phyloP scores from a whole-genome alignment of 108 stramenopile genomes.

The Nitzschia sp. region DNA sequence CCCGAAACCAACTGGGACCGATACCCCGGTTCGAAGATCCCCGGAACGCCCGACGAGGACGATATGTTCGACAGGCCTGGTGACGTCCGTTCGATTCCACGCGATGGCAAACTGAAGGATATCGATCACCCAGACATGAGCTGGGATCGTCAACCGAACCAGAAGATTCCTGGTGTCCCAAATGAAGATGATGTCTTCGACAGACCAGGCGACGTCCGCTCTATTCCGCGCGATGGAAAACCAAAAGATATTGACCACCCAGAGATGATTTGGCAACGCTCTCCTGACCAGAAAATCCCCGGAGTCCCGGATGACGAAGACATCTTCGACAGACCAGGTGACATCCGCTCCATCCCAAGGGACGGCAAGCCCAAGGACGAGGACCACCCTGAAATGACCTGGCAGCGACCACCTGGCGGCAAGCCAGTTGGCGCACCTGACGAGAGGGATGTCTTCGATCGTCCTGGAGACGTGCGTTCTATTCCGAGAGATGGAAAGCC shows the following conservation, averaged over 20 bases:
- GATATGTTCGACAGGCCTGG: constrained; percentile 26
- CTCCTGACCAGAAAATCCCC: constrained; percentile 2
- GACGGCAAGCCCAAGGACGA: constrained; percentile 22
- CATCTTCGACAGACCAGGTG: constrained; percentile 30
- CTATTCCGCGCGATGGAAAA: constrained; percentile 31
- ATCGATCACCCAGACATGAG: constrained; percentile 22
- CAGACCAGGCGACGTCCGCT: constrained; percentile 27
- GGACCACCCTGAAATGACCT: constrained; percentile 20
- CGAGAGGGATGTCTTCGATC: constrained; percentile 21
- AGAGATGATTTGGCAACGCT: constrained; percentile 25
- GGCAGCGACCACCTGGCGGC: constrained; percentile 1
- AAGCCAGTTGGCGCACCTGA: constrained; percentile 11
- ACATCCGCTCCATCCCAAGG: constrained; percentile 27
- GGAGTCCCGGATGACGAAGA: constrained; percentile 27
- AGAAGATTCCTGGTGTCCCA: constrained; percentile 7
- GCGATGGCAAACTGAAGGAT: constrained; percentile 26
- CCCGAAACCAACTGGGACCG: constrained; percentile 22
- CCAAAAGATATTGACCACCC: constrained; percentile 25
- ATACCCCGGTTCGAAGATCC: neutral
- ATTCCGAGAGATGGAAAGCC: constrained; percentile 37
- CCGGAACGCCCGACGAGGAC: constrained; percentile 19
- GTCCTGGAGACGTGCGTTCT: constrained; percentile 26
- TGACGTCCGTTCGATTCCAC: constrained; percentile 27
- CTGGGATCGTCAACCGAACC: constrained; percentile 13
- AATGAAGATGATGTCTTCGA: constrained; percentile 26